Base-by-base conservation (phyloP, 208 protist species). In the Histomonas meleagridis region DNA sequence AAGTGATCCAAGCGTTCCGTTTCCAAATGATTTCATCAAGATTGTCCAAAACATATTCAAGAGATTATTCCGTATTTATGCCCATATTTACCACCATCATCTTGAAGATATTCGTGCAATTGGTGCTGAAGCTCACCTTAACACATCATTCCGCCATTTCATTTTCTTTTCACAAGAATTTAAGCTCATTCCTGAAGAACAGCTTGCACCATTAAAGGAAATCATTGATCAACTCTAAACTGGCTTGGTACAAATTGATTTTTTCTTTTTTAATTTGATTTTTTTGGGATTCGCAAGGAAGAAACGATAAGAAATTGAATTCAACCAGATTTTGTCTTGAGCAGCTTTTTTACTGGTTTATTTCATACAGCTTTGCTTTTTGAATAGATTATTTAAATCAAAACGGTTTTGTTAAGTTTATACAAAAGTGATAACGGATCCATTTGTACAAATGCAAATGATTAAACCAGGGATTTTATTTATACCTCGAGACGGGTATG, bases 81-180 rank as follows among this genome's bases (percentile, higher is more conserved):
- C 97, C 23, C 98, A 99, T 92, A 98, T 99, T 65, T 99, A 99
- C 93, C 96, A 98, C 94, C 96, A 95, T n/a, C 98, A 99, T 93
- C 98, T 98, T 92, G 92, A 95, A 48, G 96, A 97, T 91, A 97
- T 99, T 51, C 94, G 96, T 0, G 94, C 95, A 53, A 94, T 99
- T 48, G 96, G 96, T 92, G 97, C 98, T 92, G 97, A 99, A 94
- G 97, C 97, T 18, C 98, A 99, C 93, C 93, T 94, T 21, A 69
- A 91, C 53, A 70, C 76, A 32, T 86, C 76, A 12, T 91, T 91
- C 53, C 16, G 40, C 16, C 86, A 91, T 32, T 91, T 91, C 26
- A 70, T 70, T 48, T 60, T 51, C 32, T 91, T 70, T 35, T 46
- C 38, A 12, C 32, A 91, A 26, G 86, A 91, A 32, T 91, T 91